Percentiles rank a stretch among this genome's conserved stretches.
Evolutionary conservation across 306 rosid genomes (phyloP).

Genomic region (Lagenaria siceraria): DNA sequence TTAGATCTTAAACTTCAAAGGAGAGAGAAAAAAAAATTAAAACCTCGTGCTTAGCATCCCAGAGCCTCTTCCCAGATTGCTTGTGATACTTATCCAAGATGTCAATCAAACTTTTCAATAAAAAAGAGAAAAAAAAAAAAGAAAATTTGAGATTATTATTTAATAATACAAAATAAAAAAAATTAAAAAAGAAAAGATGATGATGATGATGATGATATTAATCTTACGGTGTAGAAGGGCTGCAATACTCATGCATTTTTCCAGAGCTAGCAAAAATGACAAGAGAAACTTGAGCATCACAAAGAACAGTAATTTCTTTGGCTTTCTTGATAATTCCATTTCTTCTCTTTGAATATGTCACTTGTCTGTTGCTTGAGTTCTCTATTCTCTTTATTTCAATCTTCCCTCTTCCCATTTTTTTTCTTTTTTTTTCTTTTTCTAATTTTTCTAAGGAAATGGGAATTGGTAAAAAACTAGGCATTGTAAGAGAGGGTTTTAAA

Average conservation of each 20-base stretch:
- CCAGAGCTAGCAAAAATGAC: conserved; percentile 48
- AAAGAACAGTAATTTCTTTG: conserved; percentile 65
- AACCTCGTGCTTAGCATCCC: conserved; percentile 94
- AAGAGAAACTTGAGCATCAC: conserved; percentile 77
- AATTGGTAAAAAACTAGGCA: background rate
- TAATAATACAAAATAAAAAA: background rate
- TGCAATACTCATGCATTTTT: conserved; percentile 57
- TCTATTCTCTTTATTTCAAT: conserved; percentile 92
- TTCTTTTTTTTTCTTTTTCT: background rate
- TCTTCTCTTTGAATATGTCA: conserved; percentile 78
- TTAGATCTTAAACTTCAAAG: no score
- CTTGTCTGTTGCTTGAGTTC: conserved; percentile 76
- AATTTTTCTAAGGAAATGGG: background rate
- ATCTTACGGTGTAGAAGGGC: conserved; percentile 55
- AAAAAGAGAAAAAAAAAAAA: background rate
- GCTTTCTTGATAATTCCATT: conserved; percentile 81
- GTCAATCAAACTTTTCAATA: conserved; percentile 40
- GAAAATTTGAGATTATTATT: background rate
- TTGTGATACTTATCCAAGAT: conserved; percentile 59
- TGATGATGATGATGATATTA: background rate
- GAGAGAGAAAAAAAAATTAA: conserved; percentile 10
- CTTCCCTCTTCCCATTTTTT: conserved; percentile 80
- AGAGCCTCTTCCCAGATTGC: conserved; percentile 47
- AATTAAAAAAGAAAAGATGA: background rate
- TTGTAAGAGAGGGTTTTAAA: background rate